Conservation (phyloP, 257 asterid species). For the Ballota nigra region DNA sequence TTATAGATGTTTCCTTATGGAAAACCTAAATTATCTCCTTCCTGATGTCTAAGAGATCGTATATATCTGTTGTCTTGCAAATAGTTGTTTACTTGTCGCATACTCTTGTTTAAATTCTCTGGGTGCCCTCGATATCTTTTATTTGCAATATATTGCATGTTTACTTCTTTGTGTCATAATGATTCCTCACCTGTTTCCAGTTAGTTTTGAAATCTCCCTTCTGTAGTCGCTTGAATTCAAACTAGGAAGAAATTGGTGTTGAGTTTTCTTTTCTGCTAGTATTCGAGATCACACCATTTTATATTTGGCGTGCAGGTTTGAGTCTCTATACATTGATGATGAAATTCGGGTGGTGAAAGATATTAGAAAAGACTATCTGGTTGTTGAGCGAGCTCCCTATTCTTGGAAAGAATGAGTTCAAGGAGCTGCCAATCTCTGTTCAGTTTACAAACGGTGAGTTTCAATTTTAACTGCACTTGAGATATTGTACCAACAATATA, state of each 20-base stretch:
- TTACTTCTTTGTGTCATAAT: not conserved
- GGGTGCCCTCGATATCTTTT: not conserved
- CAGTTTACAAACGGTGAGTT: constrained; percentile 23
- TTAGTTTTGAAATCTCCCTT: not conserved
- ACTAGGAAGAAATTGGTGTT: not conserved
- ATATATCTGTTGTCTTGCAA: not conserved
- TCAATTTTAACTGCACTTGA: not conserved
- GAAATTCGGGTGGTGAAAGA: constrained; percentile 93
- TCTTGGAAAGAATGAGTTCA: constrained; percentile 72
- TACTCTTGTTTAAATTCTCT: not conserved
- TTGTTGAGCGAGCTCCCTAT: constrained; percentile 90
- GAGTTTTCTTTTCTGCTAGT: not conserved
- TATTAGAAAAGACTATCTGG: constrained; percentile 75
- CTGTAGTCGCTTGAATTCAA: not conserved
- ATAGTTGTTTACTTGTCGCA: not conserved
- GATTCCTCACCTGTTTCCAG: not conserved
- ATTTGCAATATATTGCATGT: not conserved
- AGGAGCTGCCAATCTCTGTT: not conserved
- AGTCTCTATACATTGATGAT: constrained; percentile 72
- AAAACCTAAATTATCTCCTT: not conserved
- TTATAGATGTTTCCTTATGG: not conserved
- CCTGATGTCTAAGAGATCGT: not conserved
- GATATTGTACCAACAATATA: not conserved
- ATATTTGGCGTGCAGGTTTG: constrained; percentile 54
- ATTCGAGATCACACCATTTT: not conserved